These are phyloP conservation scores for Fusarium sp. DNA, from an alignment of 2,329 filamentous ascomycete species.

Conservation along the genomic window DNA sequence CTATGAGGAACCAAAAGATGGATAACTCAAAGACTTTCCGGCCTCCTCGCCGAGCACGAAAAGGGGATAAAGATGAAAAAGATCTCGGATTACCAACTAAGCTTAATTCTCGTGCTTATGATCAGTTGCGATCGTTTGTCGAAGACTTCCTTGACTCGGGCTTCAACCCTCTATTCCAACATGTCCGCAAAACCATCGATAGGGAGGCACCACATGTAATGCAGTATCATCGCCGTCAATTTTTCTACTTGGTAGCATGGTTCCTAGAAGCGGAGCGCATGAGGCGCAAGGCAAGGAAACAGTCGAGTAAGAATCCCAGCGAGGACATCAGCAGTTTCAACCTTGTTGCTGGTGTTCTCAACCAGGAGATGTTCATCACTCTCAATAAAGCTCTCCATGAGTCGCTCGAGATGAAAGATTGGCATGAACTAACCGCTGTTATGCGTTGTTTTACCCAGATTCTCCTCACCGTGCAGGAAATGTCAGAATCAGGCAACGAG, in stretches of 20 bases:
- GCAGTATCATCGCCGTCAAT: slow-evolving; percentile 80
- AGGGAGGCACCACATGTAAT: slow-evolving; percentile 85
- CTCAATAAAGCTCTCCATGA: slow-evolving; percentile 84
- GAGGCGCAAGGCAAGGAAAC: slow-evolving; percentile 68
- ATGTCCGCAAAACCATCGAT: slow-evolving; percentile 88
- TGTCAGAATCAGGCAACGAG: slow-evolving; percentile 82
- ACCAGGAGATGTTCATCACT: slow-evolving; percentile 93
- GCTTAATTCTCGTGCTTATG: slow-evolving; percentile 76
- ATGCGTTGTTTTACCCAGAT: slow-evolving; percentile 98
- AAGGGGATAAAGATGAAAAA: slow-evolving; percentile 69
- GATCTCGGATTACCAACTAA: slow-evolving; percentile 79
- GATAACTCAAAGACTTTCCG: slow-evolving; percentile 91
- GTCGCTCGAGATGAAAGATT: slow-evolving; percentile 82
- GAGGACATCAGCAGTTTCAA: slow-evolving; percentile 79
- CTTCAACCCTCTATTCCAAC: slow-evolving; percentile 90
- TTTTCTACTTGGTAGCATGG: slow-evolving; percentile 92
- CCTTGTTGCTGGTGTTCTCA: slow-evolving; percentile 86
- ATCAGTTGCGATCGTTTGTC: slow-evolving; percentile 81
- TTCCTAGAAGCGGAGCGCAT: slow-evolving; percentile 86
- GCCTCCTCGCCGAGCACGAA: slow-evolving; percentile 72
- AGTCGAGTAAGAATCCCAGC: slow-evolving; percentile 53
- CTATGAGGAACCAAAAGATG: slow-evolving; percentile 83
- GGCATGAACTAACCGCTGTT: slow-evolving; percentile 84
- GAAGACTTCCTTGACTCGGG: slow-evolving; percentile 94
- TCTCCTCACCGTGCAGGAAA: slow-evolving; percentile 88